phyloP scores from a whole-genome alignment of 2,329 filamentous ascomycete genomes.

The Onygenales sp. region DNA sequence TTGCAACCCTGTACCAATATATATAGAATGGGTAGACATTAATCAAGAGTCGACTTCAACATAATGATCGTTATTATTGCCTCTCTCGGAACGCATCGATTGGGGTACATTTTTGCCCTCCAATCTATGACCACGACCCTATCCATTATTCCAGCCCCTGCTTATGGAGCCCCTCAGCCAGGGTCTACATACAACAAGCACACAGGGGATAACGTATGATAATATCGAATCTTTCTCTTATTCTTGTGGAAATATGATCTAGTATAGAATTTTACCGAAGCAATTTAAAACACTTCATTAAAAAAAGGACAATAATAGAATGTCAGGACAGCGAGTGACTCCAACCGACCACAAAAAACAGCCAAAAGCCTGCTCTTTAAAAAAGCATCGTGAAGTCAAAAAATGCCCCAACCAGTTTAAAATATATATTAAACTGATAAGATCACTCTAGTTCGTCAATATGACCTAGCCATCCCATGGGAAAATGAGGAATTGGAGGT shows the following conservation, averaged over 20 bases:
- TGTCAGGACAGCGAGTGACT: slow-evolving; percentile 33
- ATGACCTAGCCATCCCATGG: slow-evolving; percentile 39
- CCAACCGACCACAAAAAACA: slow-evolving; percentile 22
- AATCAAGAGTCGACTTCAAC: neutral
- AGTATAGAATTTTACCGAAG: too few relatives aligned
- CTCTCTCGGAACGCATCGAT: too few relatives aligned
- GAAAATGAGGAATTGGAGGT: slow-evolving; percentile 30
- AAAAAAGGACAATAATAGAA: slow-evolving; percentile 4
- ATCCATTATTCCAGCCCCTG: too few relatives aligned
- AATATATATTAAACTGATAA: neutral
- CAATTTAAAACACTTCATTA: too few relatives aligned
- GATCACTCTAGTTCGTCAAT: slow-evolving; percentile 38
- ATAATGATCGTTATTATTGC: neutral
- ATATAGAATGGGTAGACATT: neutral
- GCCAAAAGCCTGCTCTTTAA: neutral
- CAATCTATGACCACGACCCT: too few relatives aligned
- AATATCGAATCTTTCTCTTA: too few relatives aligned
- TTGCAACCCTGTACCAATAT: neutral
- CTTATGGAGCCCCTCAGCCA: too few relatives aligned
- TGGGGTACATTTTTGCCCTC: too few relatives aligned
- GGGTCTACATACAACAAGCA: too few relatives aligned
- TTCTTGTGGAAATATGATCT: too few relatives aligned
- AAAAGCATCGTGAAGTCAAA: slow-evolving; percentile 15
- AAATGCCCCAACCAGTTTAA: neutral
- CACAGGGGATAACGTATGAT: too few relatives aligned